Evolutionary conservation across 495 filamentous ascomycete species (phyloP), one percentile per base, ranked within the genome.

Genomic region (Oidiodendron maius): DNA sequence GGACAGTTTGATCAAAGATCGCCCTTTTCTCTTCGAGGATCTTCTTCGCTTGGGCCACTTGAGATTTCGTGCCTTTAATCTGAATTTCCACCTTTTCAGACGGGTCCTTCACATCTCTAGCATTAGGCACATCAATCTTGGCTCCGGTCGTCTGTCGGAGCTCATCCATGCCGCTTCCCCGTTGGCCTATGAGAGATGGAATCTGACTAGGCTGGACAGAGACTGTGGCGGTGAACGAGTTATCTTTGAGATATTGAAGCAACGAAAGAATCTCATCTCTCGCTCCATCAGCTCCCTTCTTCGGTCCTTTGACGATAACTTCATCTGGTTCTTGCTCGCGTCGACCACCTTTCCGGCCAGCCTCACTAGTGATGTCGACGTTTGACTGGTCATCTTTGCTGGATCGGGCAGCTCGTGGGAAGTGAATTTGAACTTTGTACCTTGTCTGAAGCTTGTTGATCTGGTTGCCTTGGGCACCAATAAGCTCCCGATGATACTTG

Each of bases 341-440:
- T 43, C 72, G 75, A 39, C 71, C 66, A 53, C 81, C 83, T 38
- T 68, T 57, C 28, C 64, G 65, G 30, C 83, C 38, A 46, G 71
- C 71, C 50, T 94, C 89, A 52, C 84, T 91, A 28, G 75, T 72
- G 32, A 72, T 77, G 60, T 91, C 91, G 1, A 70, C 75, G 42
- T 74, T 71, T 8, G 79, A 82, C 49, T 83, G 80, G 48, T 84
- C 85, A 50, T 94, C 91, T 49, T 76, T 80, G 46, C 57, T 58
- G 36, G 61, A 53, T 55, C 74, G 70, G n/a, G 74, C 64, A 3
- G 81, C 81, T 18, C 86, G 80, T 35, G 93, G 93, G 72, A 99
- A 97, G 63, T 94, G 89, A 52, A 99, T 89, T 44, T 89, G 84
- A 34, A 96, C 91, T 51, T 83, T 81, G 71, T 97, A 96, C 35